Evolutionary conservation across 257 asterid species (phyloP).

Genomic region (Solanum stenotomum): DNA sequence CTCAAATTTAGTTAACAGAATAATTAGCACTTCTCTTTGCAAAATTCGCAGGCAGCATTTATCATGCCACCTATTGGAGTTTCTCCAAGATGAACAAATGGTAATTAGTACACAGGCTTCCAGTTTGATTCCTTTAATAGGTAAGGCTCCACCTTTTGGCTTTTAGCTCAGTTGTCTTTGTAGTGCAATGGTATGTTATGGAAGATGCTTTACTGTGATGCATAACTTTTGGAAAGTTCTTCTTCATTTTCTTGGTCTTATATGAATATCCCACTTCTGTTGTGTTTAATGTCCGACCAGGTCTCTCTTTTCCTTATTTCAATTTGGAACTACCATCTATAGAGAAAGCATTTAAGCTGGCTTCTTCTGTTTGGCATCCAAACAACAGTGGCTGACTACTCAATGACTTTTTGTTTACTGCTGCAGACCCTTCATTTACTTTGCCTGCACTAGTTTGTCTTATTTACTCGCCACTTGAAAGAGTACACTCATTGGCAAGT

Average conservation of each 20-base stretch:
- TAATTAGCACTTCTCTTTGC: not conserved
- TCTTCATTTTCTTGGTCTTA: not conserved
- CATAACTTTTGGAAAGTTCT: not conserved
- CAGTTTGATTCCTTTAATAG: conserved; percentile 52
- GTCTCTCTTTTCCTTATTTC: not conserved
- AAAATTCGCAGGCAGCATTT: conserved; percentile 57
- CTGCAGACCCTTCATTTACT: conserved; percentile 64
- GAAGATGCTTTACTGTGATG: not conserved
- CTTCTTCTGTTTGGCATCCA: not conserved
- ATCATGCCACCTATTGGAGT: conserved; percentile 50
- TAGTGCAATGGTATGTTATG: not conserved
- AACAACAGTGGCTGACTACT: not conserved
- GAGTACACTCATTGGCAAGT: conserved; percentile 31
- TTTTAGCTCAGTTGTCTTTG: not conserved
- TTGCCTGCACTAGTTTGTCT: conserved; percentile 59
- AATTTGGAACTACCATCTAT: not conserved
- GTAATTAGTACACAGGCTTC: conserved; percentile 46
- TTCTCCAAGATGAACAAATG: conserved; percentile 63
- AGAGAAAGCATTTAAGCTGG: not conserved
- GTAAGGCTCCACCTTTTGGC: conserved; percentile 26
- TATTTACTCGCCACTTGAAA: conserved; percentile 35
- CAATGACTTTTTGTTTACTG: conserved; percentile 8
- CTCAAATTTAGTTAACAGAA: not conserved
- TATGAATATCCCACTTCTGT: not conserved
- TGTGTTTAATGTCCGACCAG: not conserved